Base-by-base conservation (phyloP, 2,329 filamentous ascomycete species). In the Fusarium equiseti region DNA sequence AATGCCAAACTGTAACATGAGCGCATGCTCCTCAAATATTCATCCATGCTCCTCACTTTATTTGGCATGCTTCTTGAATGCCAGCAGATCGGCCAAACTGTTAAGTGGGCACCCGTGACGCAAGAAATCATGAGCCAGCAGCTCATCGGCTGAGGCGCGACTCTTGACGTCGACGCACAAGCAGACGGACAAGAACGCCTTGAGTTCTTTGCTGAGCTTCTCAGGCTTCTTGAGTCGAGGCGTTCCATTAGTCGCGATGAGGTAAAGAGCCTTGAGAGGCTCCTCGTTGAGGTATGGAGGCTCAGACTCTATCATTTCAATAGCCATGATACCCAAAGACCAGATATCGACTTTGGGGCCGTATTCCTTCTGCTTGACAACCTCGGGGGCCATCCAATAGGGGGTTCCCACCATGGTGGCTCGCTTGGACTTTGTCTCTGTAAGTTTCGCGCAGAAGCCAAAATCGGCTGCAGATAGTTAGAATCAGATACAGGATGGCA, bases 331-430 rank as follows among this genome's bases (percentile, higher is more conserved):
- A 77, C 96, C 96, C 68, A 99, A 85, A 31, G 95, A 98, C 96
- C 96, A 99, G 78, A 98, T 97, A 79, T 99, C 96, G 69, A 98
- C 96, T 86, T 98, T 98, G 78, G 93, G 92, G 42, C 95, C 96
- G 77, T 99, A 99, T 81, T 98, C 95, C 85, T 98, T 98, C 81
- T 98, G 96, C 85, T 98, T 98, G 79, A 99, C 96, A 46, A 99
- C 96, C 82, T 99, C 96, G 40, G 96, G 96, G 11, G 96, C 96
- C 96, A 99, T 99, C 96, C 96, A 99, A 86, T 98, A 99, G 18
- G 96, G 96, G 35, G 96, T 99, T 71, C 96, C 96, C 59, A 99
- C 96, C 96, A 99, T 98, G 63, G 96, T 99, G 45, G 95, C 95
- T 81, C 96, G 95, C 87, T 99, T 98, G 75, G 90, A 96, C 83